Evolutionary conservation across 371 early-diverging fungal genomes (phyloP).

Genomic region (Rhizomucor pusillus): DNA sequence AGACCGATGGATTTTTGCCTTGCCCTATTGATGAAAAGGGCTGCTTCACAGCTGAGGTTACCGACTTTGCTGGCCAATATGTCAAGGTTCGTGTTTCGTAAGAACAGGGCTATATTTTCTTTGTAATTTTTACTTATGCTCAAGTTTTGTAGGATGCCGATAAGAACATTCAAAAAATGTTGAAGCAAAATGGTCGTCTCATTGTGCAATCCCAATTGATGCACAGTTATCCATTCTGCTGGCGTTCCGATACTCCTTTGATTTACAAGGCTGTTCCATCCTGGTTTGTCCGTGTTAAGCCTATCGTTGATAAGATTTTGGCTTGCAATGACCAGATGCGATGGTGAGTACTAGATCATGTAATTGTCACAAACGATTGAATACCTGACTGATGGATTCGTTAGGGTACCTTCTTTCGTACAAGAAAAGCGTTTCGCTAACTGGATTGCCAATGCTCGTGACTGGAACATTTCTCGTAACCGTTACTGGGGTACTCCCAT

Average conservation of each 20-base stretch:
- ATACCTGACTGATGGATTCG: neutral
- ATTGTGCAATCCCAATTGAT: slow-evolving; percentile 86
- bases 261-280: slow-evolving; percentile 98
- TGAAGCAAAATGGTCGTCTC: slow-evolving; percentile 84
- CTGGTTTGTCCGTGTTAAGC: slow-evolving; percentile 98
- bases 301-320: slow-evolving; percentile 84
- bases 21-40: slow-evolving; percentile 98
- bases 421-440: slow-evolving; percentile 98
- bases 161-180: slow-evolving; percentile 91
- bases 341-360: slow-evolving; percentile 57
- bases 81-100: slow-evolving; percentile 67
- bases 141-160: slow-evolving; percentile 77
- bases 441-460: slow-evolving; percentile 98
- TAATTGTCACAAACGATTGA: neutral
- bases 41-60: slow-evolving; percentile 79
- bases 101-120: neutral
- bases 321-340: slow-evolving; percentile 89
- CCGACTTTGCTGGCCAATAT: slow-evolving; percentile 88
- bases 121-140: neutral
- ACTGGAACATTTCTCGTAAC: slow-evolving; percentile 99
- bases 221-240: slow-evolving; percentile 97
- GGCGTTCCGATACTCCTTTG: slow-evolving; percentile 99
- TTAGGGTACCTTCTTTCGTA: slow-evolving; percentile 92
- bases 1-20: slow-evolving; percentile 85
- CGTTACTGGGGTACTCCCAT: slow-evolving; percentile 99